A percentile compares a stretch with the other conserved stretches of the same genome.
Conservation (phyloP, 202 grass and related monocot genomes). For the Bolboschoenoplectus hybrid region DNA sequence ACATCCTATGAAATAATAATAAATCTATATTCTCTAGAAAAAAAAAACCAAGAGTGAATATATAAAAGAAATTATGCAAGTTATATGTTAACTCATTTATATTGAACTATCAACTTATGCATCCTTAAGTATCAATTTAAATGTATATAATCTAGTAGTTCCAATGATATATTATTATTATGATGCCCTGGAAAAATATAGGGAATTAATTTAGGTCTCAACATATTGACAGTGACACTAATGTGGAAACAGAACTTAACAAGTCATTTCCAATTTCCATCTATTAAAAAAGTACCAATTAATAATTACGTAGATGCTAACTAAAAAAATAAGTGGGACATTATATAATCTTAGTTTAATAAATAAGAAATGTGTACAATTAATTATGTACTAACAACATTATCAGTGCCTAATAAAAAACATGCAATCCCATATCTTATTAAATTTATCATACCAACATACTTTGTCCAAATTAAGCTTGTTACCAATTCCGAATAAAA, state of each 20-base stretch:
- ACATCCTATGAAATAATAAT: neutral
- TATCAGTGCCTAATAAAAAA: neutral
- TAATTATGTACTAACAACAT: slow-evolving; percentile 9
- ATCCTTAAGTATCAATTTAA: neutral
- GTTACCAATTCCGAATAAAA: neutral
- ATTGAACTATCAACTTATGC: neutral
- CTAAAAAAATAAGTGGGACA: neutral
- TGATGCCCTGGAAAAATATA: neutral
- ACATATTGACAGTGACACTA: neutral
- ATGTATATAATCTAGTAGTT: neutral
- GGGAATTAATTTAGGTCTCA: neutral
- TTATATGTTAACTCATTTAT: neutral
- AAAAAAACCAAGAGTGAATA: neutral
- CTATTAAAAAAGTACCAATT: neutral
- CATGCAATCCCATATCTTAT: neutral
- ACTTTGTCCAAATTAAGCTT: neutral
- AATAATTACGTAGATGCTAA: neutral
- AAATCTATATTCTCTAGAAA: neutral
- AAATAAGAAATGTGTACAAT: neutral
- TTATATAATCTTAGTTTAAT: neutral
- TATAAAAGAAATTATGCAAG: neutral
- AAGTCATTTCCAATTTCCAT: neutral
- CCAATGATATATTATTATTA: neutral
- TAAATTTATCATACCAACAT: neutral
- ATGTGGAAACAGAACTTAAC: neutral